A percentile compares a stretch with the other conserved stretches of the same genome.
Conservation (phyloP, 2,329 filamentous ascomycete species). For the Pseudogymnoascus sp. region DNA sequence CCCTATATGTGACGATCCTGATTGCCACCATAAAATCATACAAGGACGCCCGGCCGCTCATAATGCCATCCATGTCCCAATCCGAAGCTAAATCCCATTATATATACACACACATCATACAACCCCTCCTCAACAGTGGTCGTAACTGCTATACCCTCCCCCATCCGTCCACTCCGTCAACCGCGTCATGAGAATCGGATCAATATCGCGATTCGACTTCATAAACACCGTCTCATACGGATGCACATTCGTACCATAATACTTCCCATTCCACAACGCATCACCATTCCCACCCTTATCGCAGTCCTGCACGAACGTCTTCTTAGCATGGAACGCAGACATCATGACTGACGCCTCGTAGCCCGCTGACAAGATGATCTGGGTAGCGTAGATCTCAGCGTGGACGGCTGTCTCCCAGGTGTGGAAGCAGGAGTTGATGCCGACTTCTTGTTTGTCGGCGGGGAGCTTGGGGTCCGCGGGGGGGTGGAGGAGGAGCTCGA, state of each 20-base stretch:
- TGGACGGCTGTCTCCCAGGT: constrained; percentile 21
- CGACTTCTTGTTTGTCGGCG: constrained; percentile 14
- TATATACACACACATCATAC: neutral
- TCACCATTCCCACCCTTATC: constrained; percentile 19
- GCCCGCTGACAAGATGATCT: constrained; percentile 22
- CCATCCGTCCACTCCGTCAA: constrained; percentile 23
- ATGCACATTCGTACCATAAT: constrained; percentile 26
- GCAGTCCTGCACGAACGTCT: constrained; percentile 17
- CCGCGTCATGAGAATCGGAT: constrained; percentile 18
- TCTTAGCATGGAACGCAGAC: constrained; percentile 22
- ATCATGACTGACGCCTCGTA: constrained; percentile 27
- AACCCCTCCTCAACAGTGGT: constrained; percentile 20
- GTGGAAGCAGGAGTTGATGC: constrained; percentile 26
- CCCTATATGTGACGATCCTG: neutral
- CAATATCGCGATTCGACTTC: constrained; percentile 26
- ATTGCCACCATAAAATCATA: neutral
- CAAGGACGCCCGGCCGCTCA: neutral
- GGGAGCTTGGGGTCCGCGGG: constrained; percentile 17
- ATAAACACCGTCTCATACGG: constrained; percentile 27
- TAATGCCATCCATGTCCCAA: neutral
- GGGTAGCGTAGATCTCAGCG: constrained; percentile 22
- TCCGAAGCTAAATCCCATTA: neutral
- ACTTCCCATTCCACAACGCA: constrained; percentile 21
- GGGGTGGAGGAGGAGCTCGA: constrained; percentile 25
- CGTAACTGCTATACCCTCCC: constrained; percentile 25